Base-by-base conservation (phyloP, 2,329 filamentous ascomycete species). In the Catunica adiposa region DNA sequence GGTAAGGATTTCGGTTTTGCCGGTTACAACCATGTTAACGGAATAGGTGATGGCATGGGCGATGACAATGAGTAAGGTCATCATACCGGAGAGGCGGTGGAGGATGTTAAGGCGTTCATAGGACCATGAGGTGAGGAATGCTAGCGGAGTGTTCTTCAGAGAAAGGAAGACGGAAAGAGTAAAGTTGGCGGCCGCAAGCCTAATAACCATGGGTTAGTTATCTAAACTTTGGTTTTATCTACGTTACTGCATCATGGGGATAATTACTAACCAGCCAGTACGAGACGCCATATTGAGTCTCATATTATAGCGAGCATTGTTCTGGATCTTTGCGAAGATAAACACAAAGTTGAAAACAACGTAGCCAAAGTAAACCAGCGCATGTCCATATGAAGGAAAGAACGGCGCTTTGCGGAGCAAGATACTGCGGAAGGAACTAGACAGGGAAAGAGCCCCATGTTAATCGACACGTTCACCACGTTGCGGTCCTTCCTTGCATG, bases 31-130 rank as follows among this genome's bases (percentile, higher is more conserved):
- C 57, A 77, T 74, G 59, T 69, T 67, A 3, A 65, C 63, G 0
- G 68, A 64, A 59, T 78, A 75, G 23, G 68, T 62, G 22, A 65
- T 66, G 1, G 65, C 69, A 55, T 80, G 77, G 1, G 77, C 57
- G 15, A 77, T 63, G 57, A 72, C 64, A 34, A 68, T 67, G 34
- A 68, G 56, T 25, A 79, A 68, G 17, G 74, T 72, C 5, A 68
- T 69, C 60, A 72, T 75, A 2, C 77, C 77, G 3, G 71, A 70
- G 17, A 76, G 66, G 57, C 74, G 73, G 61, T 82, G 78, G 2
- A 82, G 68, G 51, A 74, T 69, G 61, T 79, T 80, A 53, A 82
- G 70, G 20, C 75, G 70, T 58, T 81, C 78, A 62, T 82, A 78
- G 3, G 77, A 79, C 61, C 73, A 76, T 1, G 71, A 66, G 1